Base-by-base conservation (phyloP, 768 basidiomycete genomes). In the Boletus rufocinnamomeus region DNA sequence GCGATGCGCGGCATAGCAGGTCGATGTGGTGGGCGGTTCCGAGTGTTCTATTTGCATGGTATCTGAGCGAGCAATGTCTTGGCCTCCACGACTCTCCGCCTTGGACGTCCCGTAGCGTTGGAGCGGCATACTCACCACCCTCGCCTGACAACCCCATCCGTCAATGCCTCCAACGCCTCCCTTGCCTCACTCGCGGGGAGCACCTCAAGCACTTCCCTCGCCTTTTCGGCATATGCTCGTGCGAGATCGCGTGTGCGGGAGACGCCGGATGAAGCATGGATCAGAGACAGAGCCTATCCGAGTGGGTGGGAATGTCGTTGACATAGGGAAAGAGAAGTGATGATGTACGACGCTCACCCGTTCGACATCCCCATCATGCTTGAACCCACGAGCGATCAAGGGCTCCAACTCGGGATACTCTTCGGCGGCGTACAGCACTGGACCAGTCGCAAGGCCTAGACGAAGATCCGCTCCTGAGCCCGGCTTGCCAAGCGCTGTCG, bases 171-270 rank as follows among this genome's bases (percentile, higher is more conserved):
- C 57, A 98, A 74, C n/a, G 90, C 93, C 28, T 77, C 75, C 71
- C 84, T 86, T 32, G 91, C 86, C 58, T 92, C 88, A 64, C 89
- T 91, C 61, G 90, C 87, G 8, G 95, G 95, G 53, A 98, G 79
- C 7, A 80, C 71, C 34, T 72, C 74, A 17, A 97, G 77, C 17
- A 84, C 82, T 60, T 89, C 85, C 38, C 83, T 80, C 19, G 95
- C 95, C 67, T 86, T 87, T 40, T 84, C 80, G 0, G 91, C 91
- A 66, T 97, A 92, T 23, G 78, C 74, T 44, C 76, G 74, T 6
- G 95, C 95, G 25, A 98, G 85, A 40, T 83, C 80, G 14, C 84
- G 81, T 7, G 95, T 97, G 35, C 90, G 85, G 58, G 88, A 82
- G 34, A 95, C 77, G 14, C 91, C 94, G 14, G 87, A 84, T 14